phyloP scores from a whole-genome alignment of 2,329 filamentous ascomycete genomes.

The Ophiosphaerella korrae region DNA sequence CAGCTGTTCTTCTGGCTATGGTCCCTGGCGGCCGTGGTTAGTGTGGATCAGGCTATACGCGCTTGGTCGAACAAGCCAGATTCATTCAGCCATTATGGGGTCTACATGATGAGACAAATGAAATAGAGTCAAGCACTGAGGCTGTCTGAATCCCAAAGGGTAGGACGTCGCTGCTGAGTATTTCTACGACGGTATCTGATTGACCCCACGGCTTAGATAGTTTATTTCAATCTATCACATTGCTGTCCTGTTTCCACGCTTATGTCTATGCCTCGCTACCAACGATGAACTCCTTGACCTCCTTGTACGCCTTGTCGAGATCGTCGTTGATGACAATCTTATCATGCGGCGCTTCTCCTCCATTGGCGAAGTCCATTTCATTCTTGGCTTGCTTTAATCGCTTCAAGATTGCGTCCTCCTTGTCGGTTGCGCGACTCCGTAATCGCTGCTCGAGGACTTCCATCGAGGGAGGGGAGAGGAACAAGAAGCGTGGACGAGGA shows the following conservation, averaged over 20 bases:
- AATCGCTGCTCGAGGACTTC: constrained; percentile 71
- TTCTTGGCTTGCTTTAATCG: constrained; percentile 54
- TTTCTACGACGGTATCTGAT: constrained; percentile 57
- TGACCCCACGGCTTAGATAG: constrained; percentile 42
- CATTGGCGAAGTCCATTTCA: constrained; percentile 50
- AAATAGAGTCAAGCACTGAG: constrained; percentile 99
- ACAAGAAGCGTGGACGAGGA: constrained; percentile 75
- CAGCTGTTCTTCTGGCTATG: constrained; percentile 33
- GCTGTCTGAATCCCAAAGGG: constrained; percentile 55
- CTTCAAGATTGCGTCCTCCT: constrained; percentile 56
- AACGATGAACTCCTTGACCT: constrained; percentile 58
- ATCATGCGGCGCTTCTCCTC: constrained; percentile 55
- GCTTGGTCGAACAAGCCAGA: constrained; percentile 74
- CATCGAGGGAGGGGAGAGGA: constrained; percentile 79
- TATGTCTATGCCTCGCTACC: constrained; percentile 30
- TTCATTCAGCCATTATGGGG: constrained; percentile 50
- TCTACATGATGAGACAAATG: constrained; percentile 85
- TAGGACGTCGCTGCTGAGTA: constrained; percentile 49
- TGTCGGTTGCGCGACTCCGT: constrained; percentile 49
- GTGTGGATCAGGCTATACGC: constrained; percentile 44
- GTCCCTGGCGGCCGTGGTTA: constrained; percentile 4
- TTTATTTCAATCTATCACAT: constrained; percentile 1
- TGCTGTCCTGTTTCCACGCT: constrained; percentile 15
- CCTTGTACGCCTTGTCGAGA: constrained; percentile 55
- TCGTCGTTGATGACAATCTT: constrained; percentile 59